Conservation (phyloP, 768 basidiomycete species). For the Tylopilus sp. region DNA sequence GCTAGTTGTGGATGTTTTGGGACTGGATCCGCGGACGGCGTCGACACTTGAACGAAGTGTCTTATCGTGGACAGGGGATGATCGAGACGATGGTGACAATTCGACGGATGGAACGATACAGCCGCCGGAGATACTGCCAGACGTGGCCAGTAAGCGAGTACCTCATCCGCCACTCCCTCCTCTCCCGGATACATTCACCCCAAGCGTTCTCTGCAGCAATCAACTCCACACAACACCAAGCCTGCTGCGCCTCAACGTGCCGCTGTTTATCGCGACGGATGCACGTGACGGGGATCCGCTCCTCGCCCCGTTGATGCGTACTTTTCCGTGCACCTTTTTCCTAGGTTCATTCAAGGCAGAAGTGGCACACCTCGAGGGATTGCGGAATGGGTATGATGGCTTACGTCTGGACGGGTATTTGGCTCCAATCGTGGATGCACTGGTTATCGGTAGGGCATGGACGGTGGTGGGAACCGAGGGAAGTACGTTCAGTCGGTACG, state of each 20-base stretch:
- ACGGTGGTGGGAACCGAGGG: constrained; percentile 64
- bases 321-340: constrained; percentile 65
- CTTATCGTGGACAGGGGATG: background rate
- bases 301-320: constrained; percentile 43
- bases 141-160: constrained; percentile 17
- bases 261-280: constrained; percentile 69
- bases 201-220: constrained; percentile 36
- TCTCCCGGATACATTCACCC: constrained; percentile 16
- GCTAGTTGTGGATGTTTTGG: constrained; percentile 49
- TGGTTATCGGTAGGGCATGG: constrained; percentile 59
- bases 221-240: constrained; percentile 33
- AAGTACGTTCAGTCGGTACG: constrained; percentile 74
- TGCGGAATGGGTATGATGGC: constrained; percentile 49
- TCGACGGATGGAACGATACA: constrained; percentile 4
- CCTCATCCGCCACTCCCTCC: constrained; percentile 29
- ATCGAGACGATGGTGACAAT: background rate
- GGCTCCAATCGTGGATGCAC: constrained; percentile 65
- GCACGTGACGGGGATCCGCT: constrained; percentile 42
- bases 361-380: constrained; percentile 29
- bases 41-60: constrained; percentile 25
- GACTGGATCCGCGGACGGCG: constrained; percentile 36
- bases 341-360: constrained; percentile 46
- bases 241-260: constrained; percentile 47
- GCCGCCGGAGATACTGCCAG: constrained; percentile 19
- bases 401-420: constrained; percentile 45